Percentiles rank a stretch among this genome's conserved stretches.
Conservation (phyloP, 2,329 filamentous ascomycete genomes). For the Xylariaceae sp. region DNA sequence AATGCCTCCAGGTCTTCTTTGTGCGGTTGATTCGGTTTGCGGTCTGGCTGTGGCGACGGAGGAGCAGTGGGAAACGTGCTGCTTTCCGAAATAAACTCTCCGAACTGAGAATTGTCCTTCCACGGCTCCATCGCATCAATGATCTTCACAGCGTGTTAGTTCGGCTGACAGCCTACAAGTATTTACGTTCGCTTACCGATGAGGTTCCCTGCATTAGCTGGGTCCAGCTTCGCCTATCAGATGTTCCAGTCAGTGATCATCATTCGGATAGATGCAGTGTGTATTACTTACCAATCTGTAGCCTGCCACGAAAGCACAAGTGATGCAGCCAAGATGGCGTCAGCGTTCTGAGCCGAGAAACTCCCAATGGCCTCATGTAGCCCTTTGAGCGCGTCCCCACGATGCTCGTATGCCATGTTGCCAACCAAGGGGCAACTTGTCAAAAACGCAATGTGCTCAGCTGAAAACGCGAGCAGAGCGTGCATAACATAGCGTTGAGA, state of each 20-base stretch:
- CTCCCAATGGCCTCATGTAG: conserved; percentile 80
- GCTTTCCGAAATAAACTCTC: conserved; percentile 76
- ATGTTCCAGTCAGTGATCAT: conserved; percentile 35
- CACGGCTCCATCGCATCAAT: conserved; percentile 87
- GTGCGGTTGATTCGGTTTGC: conserved; percentile 57
- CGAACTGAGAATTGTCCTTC: conserved; percentile 85
- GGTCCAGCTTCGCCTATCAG: conserved; percentile 78
- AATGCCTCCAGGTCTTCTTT: conserved; percentile 69
- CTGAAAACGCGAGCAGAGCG: conserved; percentile 86
- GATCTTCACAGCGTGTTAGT: conserved; percentile 52
- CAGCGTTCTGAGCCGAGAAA: conserved; percentile 82
- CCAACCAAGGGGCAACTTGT: conserved; percentile 80
- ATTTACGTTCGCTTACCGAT: conserved; percentile 56
- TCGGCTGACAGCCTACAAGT: background rate
- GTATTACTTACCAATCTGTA: conserved; percentile 76
- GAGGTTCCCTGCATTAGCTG: conserved; percentile 89
- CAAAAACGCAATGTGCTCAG: conserved; percentile 86
- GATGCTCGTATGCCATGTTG: conserved; percentile 85
- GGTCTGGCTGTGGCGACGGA: conserved; percentile 57
- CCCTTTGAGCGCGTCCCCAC: conserved; percentile 78
- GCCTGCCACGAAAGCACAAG: conserved; percentile 94
- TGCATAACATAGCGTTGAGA: conserved; percentile 90
- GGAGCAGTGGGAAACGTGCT: conserved; percentile 67
- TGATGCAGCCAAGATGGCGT: conserved; percentile 87
- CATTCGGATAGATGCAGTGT: conserved; percentile 30